A percentile compares a stretch with the other conserved stretches of the same genome.
Conservation (phyloP, 257 asterid genomes). For the Verbascum thapsus region DNA sequence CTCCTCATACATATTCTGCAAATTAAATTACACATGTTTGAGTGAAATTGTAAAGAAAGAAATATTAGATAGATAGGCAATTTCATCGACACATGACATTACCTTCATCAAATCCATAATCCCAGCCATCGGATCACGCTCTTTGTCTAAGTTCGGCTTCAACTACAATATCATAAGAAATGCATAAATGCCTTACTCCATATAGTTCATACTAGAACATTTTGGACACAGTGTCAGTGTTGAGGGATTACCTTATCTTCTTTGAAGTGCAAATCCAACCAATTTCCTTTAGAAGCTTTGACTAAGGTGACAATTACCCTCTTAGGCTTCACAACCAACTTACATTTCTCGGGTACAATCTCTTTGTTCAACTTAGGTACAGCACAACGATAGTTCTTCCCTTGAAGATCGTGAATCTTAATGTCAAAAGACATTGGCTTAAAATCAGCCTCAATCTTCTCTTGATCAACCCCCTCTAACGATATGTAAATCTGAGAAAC, state of each 20-base stretch:
- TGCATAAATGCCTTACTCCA: neutral
- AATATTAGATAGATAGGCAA: no score
- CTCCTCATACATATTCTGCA: slow-evolving; percentile 84
- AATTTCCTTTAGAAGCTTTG: slow-evolving; percentile 73
- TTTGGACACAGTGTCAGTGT: neutral
- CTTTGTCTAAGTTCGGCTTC: slow-evolving; percentile 67
- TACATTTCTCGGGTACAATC: slow-evolving; percentile 79
- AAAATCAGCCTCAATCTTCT: slow-evolving; percentile 66
- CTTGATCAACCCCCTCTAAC: slow-evolving; percentile 81
- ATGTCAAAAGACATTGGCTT: slow-evolving; percentile 69
- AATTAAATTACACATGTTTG: neutral
- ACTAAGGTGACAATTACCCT: slow-evolving; percentile 62
- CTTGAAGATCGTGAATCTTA: slow-evolving; percentile 75
- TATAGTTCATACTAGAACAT: neutral
- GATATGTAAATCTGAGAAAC: slow-evolving; percentile 68
- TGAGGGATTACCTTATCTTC: slow-evolving; percentile 70
- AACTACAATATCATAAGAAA: slow-evolving; percentile 42
- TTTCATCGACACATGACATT: neutral
- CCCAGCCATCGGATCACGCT: slow-evolving; percentile 88
- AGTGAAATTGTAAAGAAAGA: neutral
- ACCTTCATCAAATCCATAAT: slow-evolving; percentile 96
- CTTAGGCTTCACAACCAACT: slow-evolving; percentile 71
- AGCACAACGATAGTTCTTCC: slow-evolving; percentile 84
- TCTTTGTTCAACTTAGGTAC: slow-evolving; percentile 74
- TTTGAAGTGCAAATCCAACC: slow-evolving; percentile 89